Percentiles rank a stretch among this genome's conserved stretches.
phyloP scores from a whole-genome alignment of 352 stramenopile genomes.

The Phytophthora citrophthora region DNA sequence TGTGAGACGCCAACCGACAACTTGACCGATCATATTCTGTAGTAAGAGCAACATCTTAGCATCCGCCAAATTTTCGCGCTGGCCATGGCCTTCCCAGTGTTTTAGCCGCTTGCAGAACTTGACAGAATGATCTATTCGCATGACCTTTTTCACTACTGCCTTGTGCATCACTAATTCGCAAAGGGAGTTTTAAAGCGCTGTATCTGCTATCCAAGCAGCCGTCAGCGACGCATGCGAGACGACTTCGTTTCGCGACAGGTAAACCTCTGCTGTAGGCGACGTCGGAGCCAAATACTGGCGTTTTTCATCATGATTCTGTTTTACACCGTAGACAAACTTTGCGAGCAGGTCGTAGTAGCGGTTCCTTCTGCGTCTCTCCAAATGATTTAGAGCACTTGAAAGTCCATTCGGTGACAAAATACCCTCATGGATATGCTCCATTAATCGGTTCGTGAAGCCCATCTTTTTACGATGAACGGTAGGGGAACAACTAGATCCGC shows the following conservation, averaged over 20 bases:
- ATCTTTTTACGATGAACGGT: neutral
- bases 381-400: neutral
- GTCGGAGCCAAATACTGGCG: neutral
- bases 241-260: neutral
- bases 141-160: neutral
- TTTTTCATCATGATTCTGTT: neutral
- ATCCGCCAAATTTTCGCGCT: neutral
- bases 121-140: neutral
- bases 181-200: neutral
- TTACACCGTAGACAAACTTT: neutral
- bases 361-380: constrained; percentile 2
- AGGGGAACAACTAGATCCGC: neutral
- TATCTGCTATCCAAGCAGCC: neutral
- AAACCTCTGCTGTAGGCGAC: neutral
- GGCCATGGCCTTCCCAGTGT: neutral
- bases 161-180: neutral
- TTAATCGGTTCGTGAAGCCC: neutral
- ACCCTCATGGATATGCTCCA: constrained; percentile 2
- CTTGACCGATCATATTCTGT: neutral
- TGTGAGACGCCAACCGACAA: neutral
- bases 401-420: neutral
- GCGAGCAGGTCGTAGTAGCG: neutral
- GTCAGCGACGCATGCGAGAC: neutral
- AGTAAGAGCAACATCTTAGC: neutral
- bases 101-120: neutral